phyloP scores from a whole-genome alignment of 2,329 filamentous ascomycete species.

The Colletotrichum sp. region DNA sequence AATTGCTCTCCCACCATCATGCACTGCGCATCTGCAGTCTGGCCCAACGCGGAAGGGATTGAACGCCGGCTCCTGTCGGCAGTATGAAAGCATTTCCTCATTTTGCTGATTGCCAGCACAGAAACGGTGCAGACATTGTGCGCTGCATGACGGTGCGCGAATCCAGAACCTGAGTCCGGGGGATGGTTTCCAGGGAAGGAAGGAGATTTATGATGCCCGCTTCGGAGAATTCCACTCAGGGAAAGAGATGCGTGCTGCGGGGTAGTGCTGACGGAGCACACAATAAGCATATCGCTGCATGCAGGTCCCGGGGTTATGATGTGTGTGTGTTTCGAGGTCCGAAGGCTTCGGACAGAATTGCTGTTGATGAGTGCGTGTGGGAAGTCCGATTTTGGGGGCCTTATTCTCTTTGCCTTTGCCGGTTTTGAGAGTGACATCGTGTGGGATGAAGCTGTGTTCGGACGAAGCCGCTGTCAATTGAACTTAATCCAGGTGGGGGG shows the following conservation, averaged over 20 bases:
- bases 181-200: background rate
- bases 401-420: background rate
- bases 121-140: background rate
- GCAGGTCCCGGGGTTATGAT: background rate
- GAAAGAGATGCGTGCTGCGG: background rate
- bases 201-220: background rate
- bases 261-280: background rate
- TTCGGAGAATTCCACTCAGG: background rate
- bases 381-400: background rate
- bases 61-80: background rate
- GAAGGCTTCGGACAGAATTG: background rate
- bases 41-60: background rate
- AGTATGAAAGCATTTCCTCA: background rate
- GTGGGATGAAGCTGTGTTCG: background rate
- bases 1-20: rapidly evolving
- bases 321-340: background rate
- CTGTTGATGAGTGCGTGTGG: background rate
- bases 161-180: background rate
- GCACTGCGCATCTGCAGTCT: background rate
- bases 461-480: background rate
- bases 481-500: background rate
- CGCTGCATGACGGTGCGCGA: background rate
- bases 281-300: background rate
- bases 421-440: background rate
- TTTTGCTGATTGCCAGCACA: background rate